Percentiles rank a stretch among this genome's conserved stretches.
Evolutionary conservation across 2,329 filamentous ascomycete species (phyloP).

Genomic region (Sporothrix protearum): DNA sequence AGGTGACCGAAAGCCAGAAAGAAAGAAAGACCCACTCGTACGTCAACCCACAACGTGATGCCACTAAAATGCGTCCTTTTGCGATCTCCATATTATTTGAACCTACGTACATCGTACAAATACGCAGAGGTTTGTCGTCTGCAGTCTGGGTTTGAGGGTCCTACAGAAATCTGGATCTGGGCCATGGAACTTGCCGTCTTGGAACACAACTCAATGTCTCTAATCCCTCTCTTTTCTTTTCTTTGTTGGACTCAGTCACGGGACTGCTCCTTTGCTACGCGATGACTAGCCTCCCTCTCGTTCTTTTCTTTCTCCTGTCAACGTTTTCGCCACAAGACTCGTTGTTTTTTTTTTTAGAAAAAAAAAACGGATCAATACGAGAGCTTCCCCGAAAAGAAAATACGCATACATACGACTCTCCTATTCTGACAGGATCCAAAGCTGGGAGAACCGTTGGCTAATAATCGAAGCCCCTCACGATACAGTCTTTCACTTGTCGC

Average conservation of each 20-base stretch:
- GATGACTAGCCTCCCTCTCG: not conserved
- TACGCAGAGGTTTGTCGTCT: not conserved
- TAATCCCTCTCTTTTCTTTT: too few relatives aligned
- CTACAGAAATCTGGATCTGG: not conserved
- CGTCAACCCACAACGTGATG: not conserved
- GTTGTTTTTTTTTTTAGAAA: too few relatives aligned
- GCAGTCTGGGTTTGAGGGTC: not conserved
- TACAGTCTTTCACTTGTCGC: not conserved
- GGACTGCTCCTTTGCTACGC: not conserved
- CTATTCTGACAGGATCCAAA: not conserved
- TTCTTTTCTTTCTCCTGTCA: not conserved
- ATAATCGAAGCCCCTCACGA: not conserved
- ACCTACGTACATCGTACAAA: too few relatives aligned
- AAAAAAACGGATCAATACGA: not conserved
- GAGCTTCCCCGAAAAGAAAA: not conserved
- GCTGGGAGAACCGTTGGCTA: not conserved
- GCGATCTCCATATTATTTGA: not conserved
- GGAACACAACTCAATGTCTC: not conserved
- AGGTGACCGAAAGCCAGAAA: not conserved
- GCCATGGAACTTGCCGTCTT: not conserved
- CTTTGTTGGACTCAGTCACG: not conserved
- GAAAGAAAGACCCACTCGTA: not conserved
- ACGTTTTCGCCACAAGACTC: not conserved
- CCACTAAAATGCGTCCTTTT: not conserved
- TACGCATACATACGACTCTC: not conserved